These are phyloP conservation scores for Colletotrichum agaves DNA, from an alignment of 2,329 filamentous ascomycete species.

Conservation along the genomic window DNA sequence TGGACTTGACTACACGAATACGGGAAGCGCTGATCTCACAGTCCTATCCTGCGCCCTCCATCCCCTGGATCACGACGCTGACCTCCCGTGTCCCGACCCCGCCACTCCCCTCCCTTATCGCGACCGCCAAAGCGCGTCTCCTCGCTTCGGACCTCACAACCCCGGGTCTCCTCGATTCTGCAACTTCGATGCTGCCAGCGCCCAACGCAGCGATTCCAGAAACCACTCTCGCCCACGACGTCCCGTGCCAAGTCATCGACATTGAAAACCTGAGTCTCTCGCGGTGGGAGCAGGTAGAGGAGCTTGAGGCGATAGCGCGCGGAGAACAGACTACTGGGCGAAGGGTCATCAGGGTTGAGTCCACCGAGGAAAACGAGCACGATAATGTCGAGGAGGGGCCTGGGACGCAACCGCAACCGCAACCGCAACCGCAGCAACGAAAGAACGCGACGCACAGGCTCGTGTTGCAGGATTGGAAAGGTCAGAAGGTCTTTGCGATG, in stretches of 20 bases:
- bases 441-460: slow-evolving; percentile 78
- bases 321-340: slow-evolving; percentile 81
- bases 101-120: slow-evolving; percentile 76
- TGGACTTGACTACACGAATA: slow-evolving; percentile 59
- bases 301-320: slow-evolving; percentile 77
- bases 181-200: slow-evolving; percentile 44
- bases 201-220: slow-evolving; percentile 64
- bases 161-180: slow-evolving; percentile 61
- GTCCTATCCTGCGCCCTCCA: slow-evolving; percentile 63
- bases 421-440: slow-evolving; percentile 38
- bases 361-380: slow-evolving; percentile 60
- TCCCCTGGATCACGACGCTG: slow-evolving; percentile 72
- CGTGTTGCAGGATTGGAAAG: slow-evolving; percentile 82
- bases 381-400: slow-evolving; percentile 48
- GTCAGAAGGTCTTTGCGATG: slow-evolving; percentile 75
- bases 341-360: slow-evolving; percentile 79
- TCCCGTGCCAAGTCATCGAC: slow-evolving; percentile 85
- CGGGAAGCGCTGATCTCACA: slow-evolving; percentile 61
- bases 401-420: background rate
- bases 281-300: slow-evolving; percentile 88
- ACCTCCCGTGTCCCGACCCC: slow-evolving; percentile 66
- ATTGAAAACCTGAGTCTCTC: slow-evolving; percentile 84
- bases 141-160: slow-evolving; percentile 80
- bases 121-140: slow-evolving; percentile 84
- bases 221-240: slow-evolving; percentile 65